Evolutionary conservation across 2,329 filamentous ascomycete genomes (phyloP), one percentile per base, ranked within the genome.

Genomic region (Cadophora gregata): DNA sequence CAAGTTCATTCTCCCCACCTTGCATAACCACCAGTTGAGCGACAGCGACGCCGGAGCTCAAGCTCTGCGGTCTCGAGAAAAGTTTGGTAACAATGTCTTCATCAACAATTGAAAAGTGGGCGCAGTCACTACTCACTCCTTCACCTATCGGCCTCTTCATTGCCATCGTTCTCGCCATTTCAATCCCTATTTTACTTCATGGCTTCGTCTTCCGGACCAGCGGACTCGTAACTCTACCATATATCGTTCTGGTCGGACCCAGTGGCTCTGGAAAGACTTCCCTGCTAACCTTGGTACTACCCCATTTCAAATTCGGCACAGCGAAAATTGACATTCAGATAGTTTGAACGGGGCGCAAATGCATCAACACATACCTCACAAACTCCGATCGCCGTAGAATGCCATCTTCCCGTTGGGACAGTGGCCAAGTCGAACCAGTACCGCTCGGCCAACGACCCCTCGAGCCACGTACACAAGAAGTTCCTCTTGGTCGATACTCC

Each of bases 401-500:
- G 86, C 77, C 80, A 81, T 55, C 83, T 90, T 10, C 86, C 87
- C 21, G 76, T 83, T 24, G 79, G 80, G 14, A 80, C 83, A 14
- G 78, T 80, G 9, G 81, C 87, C 10, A 81, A 81, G 25, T 88
- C 87, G 31, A 84, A 88, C 66, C 83, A 84, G 73, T 92, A 88
- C 78, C 87, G 90, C 71, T 90, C 88, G 51, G 79, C 82, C 29
- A 87, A 90, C 75, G 90, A 92, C 76, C 85, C 86, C 27, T 84
- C 87, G 10, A 80, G 80, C 59, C 79, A 82, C 69, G 73, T 79
- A 3, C 88, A 90, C 76, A 88, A 86, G 71, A 90, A 88, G 77
- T 92, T 96, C 77, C 82, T 91, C 48, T 82, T 98, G 38, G 81
- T 92, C 76, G 96, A 99, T 81, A 98, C 95, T 0, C 96, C 96